Percentiles rank a stretch among this genome's conserved stretches.
Evolutionary conservation across 352 stramenopile genomes (phyloP).

Genomic region (Phytophthora meadii): DNA sequence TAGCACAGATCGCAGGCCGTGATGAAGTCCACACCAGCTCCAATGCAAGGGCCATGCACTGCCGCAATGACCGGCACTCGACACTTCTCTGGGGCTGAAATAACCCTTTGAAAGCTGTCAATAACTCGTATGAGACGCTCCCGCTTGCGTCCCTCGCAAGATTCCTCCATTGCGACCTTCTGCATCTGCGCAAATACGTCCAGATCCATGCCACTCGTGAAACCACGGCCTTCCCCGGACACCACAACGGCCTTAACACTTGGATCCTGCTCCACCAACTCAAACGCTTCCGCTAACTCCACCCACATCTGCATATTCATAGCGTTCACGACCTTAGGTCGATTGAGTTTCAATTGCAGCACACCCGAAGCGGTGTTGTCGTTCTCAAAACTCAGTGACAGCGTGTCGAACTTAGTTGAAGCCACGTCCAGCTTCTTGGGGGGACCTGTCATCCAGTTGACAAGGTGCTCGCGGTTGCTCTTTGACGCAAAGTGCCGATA

Average conservation of each 20-base stretch:
- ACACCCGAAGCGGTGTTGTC: slow-evolving; percentile 56
- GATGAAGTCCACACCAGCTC: slow-evolving; percentile 89
- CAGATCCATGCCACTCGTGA: slow-evolving; percentile 92
- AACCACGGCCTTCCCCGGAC: slow-evolving; percentile 78
- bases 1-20: slow-evolving; percentile 89
- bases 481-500: slow-evolving; percentile 25
- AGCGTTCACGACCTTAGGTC: slow-evolving; percentile 85
- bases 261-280: slow-evolving; percentile 66
- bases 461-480: slow-evolving; percentile 59
- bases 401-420: slow-evolving; percentile 60
- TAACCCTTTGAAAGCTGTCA: slow-evolving; percentile 80
- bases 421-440: slow-evolving; percentile 45
- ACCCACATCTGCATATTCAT: slow-evolving; percentile 93
- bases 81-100: slow-evolving; percentile 86
- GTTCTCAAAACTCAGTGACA: slow-evolving; percentile 44
- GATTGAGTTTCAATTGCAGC: slow-evolving; percentile 82
- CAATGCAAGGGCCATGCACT: slow-evolving; percentile 84
- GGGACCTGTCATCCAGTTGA: slow-evolving; percentile 61
- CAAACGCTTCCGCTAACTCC: slow-evolving; percentile 76
- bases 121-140: slow-evolving; percentile 85
- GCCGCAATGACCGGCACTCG: slow-evolving; percentile 87
- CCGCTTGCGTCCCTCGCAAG: slow-evolving; percentile 83
- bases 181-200: slow-evolving; percentile 86
- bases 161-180: slow-evolving; percentile 57
- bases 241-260: slow-evolving; percentile 82